Conservation (phyloP, 1,139 yeast species). For the Magnusiomyces clavatus region DNA sequence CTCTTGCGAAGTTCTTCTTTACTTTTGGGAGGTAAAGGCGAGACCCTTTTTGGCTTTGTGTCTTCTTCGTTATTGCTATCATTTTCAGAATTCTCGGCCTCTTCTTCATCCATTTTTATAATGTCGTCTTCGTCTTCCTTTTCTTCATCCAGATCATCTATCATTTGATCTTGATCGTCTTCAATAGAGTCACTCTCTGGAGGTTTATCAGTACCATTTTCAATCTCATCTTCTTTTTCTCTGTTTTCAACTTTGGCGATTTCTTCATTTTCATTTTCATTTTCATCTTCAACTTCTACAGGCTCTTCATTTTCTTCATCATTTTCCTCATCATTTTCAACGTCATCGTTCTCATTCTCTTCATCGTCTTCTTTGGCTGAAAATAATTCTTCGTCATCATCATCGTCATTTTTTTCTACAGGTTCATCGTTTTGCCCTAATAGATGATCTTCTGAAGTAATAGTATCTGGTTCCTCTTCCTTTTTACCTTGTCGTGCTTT, state of each 20-base stretch:
- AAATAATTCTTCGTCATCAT: conserved; percentile 14
- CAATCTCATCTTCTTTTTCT: conserved; percentile 16
- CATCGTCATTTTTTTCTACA: conserved; percentile 15
- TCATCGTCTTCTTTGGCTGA: conserved; percentile 19
- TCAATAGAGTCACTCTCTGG: no score
- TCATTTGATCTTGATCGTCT: conserved; percentile 16
- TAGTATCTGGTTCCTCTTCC: conserved; percentile 11
- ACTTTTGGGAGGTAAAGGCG: not conserved
- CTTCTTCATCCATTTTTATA: conserved; percentile 22
- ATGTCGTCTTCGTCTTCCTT: conserved; percentile 16
- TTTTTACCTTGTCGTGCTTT: conserved; percentile 11
- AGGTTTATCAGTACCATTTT: no score
- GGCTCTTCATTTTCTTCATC: conserved; percentile 5
- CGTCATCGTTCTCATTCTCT: conserved; percentile 16
- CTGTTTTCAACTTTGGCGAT: conserved; percentile 17
- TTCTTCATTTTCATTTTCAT: conserved; percentile 10
- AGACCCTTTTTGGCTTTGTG: conserved; percentile 3
- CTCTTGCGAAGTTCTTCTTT: conserved; percentile 2
- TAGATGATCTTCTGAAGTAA: conserved; percentile 10
- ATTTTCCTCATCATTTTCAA: conserved; percentile 3
- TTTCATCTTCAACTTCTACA: conserved; percentile 14
- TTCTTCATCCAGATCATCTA: conserved; percentile 15
- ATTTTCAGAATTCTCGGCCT: not conserved
- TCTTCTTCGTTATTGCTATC: conserved; percentile 6
- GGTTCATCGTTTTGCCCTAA: conserved; percentile 6